Percentiles rank a stretch among this genome's conserved stretches.
phyloP scores from a whole-genome alignment of 192 early-diverging fungal genomes.

The Spinellus fusiger region DNA sequence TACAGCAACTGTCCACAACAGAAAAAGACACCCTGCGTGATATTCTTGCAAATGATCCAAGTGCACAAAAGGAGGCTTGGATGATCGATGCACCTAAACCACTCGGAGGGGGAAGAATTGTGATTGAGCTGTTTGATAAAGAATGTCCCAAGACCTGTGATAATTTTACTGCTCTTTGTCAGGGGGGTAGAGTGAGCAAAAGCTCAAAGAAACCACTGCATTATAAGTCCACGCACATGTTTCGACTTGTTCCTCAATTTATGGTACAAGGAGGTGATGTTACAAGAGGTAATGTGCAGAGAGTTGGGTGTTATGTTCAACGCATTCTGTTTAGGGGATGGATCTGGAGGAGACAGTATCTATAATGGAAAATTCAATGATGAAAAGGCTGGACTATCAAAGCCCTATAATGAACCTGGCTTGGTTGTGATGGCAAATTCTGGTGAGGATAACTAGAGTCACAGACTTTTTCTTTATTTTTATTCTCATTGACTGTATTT shows the following conservation, averaged over 20 bases:
- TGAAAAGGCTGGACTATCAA: conserved; percentile 38
- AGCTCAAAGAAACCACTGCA: conserved; percentile 30
- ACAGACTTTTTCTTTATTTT: neutral
- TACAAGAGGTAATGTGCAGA: conserved; percentile 19
- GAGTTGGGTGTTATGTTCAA: neutral
- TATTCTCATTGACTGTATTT: neutral
- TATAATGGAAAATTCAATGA: conserved; percentile 55
- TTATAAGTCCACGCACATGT: conserved; percentile 23
- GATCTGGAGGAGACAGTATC: conserved; percentile 52
- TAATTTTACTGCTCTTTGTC: conserved; percentile 31
- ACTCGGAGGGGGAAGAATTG: conserved; percentile 21
- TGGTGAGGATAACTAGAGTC: conserved; percentile 30
- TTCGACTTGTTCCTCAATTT: conserved; percentile 31
- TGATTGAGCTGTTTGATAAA: conserved; percentile 19
- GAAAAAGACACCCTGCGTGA: conserved; percentile 29
- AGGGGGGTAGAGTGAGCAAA: conserved; percentile 30
- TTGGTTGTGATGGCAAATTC: conserved; percentile 53
- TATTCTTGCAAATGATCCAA: conserved; percentile 24
- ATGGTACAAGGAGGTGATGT: conserved; percentile 41
- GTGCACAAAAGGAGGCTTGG: conserved; percentile 1
- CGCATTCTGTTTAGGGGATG: conserved; percentile 18
- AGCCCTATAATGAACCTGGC: conserved; percentile 17
- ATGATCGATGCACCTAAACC: conserved; percentile 12
- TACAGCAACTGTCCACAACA: conserved; percentile 1
- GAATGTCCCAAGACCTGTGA: conserved; percentile 35